Conservation (phyloP, 192 early-diverging fungal species). For the Pilaira anomala region DNA sequence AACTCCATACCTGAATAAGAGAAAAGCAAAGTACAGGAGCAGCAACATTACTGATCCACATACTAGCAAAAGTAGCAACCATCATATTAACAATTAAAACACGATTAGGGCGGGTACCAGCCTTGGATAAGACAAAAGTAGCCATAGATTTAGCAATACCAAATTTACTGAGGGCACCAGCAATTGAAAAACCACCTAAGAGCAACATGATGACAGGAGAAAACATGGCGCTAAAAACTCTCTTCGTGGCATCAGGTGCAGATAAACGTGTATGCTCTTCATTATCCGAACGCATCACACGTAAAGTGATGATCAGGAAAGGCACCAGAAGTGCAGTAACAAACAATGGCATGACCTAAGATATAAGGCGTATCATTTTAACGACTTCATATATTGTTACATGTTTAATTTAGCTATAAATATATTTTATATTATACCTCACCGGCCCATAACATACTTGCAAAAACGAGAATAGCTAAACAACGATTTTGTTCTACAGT, state of each 20-base stretch:
- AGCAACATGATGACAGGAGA: conserved; percentile 94
- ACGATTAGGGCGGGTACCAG: conserved; percentile 78
- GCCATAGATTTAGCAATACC: conserved; percentile 91
- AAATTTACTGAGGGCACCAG: conserved; percentile 92
- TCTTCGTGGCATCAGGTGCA: conserved; percentile 77
- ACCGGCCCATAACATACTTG: conserved; percentile 88
- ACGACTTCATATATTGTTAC: background rate
- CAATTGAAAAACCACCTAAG: conserved; percentile 92
- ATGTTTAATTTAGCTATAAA: no score
- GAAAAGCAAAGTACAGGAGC: conserved; percentile 96
- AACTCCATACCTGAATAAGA: conserved; percentile 65
- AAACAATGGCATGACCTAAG: conserved; percentile 83
- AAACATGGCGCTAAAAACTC: conserved; percentile 92
- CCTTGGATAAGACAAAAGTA: conserved; percentile 81
- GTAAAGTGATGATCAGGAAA: conserved; percentile 75
- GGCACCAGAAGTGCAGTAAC: conserved; percentile 89
- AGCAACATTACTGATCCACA: conserved; percentile 98
- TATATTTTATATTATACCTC: conserved; percentile 55
- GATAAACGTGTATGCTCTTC: conserved; percentile 52
- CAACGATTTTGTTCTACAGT: conserved; percentile 80
- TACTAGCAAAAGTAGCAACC: conserved; percentile 93
- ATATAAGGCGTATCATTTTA: conserved; percentile 9
- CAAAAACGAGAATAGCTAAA: conserved; percentile 89
- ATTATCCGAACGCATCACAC: conserved; percentile 74
- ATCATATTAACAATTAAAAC: conserved; percentile 94